Evolutionary conservation across 2,329 filamentous ascomycete species (phyloP).

Genomic region (Verticillium alfalfae): DNA sequence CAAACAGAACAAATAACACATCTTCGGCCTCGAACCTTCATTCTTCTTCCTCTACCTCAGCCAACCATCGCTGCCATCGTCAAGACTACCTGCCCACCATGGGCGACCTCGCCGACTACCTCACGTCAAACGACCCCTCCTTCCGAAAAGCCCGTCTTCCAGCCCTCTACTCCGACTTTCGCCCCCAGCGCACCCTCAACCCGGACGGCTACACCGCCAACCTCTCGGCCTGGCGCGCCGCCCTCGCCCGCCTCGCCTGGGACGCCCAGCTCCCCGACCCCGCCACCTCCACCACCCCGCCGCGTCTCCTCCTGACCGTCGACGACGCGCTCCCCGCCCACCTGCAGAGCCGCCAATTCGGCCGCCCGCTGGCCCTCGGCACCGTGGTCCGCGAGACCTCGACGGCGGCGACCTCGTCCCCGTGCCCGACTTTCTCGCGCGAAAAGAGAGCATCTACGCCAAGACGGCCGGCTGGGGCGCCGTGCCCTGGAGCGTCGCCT

Average conservation of each 20-base stretch:
- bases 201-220: conserved; percentile 83
- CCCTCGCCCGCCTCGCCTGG: conserved; percentile 62
- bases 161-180: conserved; percentile 85
- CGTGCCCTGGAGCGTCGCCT: conserved; percentile 63
- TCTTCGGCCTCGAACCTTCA: too few species aligned
- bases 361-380: conserved; percentile 73
- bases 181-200: conserved; percentile 67
- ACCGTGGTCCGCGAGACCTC: conserved; percentile 74
- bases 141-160: conserved; percentile 69
- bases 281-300: conserved; percentile 28
- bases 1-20: too few species aligned
- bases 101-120: conserved; percentile 64
- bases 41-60: too few species aligned
- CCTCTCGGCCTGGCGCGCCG: conserved; percentile 70
- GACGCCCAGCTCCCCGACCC: conserved; percentile 43
- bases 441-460: conserved; percentile 66
- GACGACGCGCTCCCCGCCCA: conserved; percentile 62
- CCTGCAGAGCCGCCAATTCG: conserved; percentile 72
- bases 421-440: conserved; percentile 59
- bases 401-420: conserved; percentile 64
- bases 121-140: conserved; percentile 54
- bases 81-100: conserved; percentile 29
- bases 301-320: conserved; percentile 46
- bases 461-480: conserved; percentile 61
- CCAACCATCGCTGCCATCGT: too few species aligned